Base-by-base conservation (phyloP, 1,139 yeast species). In the Kodamaea sp. region DNA sequence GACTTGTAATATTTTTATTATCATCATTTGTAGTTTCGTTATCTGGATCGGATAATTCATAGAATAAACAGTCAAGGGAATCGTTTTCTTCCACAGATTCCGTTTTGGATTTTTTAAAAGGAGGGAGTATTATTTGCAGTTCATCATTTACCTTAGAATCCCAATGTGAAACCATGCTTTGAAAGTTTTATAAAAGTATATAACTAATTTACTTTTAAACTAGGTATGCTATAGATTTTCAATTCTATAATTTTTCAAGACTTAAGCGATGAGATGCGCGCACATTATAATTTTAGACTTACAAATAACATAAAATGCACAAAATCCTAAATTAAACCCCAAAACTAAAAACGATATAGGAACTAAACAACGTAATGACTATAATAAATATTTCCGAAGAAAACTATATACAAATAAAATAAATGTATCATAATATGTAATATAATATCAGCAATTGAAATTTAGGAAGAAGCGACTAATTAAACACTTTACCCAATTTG, bases 401-500 rank as follows among this genome's bases (percentile, higher is more conserved):
- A 23, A 29, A 27, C 26, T 10, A 11, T 29, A 25, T 7, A 27
- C 10, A 24, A 28, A 8, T 22, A 8, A 20, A 15, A 27, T 6
- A 11, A 15, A 32, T 12, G 20, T 32, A 37, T 29, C 10, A 20
- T 34, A 32, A 29, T 7, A 22, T 10, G 8, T 27, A 29, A 12
- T 20, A 24, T 7, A n/a, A 8, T 26, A 10, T 24, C 8, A 27
- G 27, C 20, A 35, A 31, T 15, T 22, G 27, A 23, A 30, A 12
- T 7, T 12, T 24, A 20, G 10, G 24, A 12, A 31, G 15, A 10
- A 15, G 20, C 29, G n/a, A 10, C 25, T 31, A 40, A 27, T 45
- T 44, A 41, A 45, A 47, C 11, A 40, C 49, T 22, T 45, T 54
- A 4, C 66, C 63, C 43, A 66, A 57, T 45, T 65, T 68, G 30